A percentile compares a stretch with the other conserved stretches of the same genome.
Evolutionary conservation across 2,329 filamentous ascomycete genomes (phyloP).

Genomic region (Pyricularia sp.): DNA sequence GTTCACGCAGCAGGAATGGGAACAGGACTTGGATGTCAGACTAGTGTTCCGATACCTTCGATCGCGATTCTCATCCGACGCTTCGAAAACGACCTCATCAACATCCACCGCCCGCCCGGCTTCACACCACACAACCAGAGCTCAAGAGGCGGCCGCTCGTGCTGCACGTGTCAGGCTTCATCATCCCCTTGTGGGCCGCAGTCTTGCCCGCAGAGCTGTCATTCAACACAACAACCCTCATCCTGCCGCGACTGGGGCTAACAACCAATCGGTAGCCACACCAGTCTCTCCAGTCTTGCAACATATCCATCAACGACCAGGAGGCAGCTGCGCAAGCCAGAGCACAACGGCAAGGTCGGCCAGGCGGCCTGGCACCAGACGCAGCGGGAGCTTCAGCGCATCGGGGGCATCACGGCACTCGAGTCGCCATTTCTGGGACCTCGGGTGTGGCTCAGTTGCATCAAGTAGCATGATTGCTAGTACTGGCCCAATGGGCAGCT

Average conservation of each 20-base stretch:
- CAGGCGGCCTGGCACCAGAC: constrained; percentile 39
- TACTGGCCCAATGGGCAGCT: constrained; percentile 57
- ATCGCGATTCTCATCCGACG: constrained; percentile 52
- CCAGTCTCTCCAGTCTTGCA: constrained; percentile 20
- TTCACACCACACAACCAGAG: constrained; percentile 33
- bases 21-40: constrained; percentile 78
- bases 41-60: constrained; percentile 83
- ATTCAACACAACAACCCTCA: not conserved
- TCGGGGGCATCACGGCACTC: constrained; percentile 60
- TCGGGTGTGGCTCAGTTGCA: constrained; percentile 56
- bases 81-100: constrained; percentile 18
- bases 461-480: constrained; percentile 59
- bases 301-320: constrained; percentile 51
- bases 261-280: not conserved
- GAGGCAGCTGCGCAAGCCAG: constrained; percentile 69
- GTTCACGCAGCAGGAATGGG: constrained; percentile 75
- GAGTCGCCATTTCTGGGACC: constrained; percentile 83
- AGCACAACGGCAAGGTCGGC: constrained; percentile 37
- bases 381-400: constrained; percentile 38
- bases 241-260: constrained; percentile 22
- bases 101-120: constrained; percentile 26
- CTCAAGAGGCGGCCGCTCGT: constrained; percentile 58
- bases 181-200: constrained; percentile 66
- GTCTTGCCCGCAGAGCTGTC: constrained; percentile 4
- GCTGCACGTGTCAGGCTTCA: constrained; percentile 77